These are phyloP conservation scores for Hypoxylon sp. DNA, from an alignment of 2,329 filamentous ascomycete species.

Conservation along the genomic window DNA sequence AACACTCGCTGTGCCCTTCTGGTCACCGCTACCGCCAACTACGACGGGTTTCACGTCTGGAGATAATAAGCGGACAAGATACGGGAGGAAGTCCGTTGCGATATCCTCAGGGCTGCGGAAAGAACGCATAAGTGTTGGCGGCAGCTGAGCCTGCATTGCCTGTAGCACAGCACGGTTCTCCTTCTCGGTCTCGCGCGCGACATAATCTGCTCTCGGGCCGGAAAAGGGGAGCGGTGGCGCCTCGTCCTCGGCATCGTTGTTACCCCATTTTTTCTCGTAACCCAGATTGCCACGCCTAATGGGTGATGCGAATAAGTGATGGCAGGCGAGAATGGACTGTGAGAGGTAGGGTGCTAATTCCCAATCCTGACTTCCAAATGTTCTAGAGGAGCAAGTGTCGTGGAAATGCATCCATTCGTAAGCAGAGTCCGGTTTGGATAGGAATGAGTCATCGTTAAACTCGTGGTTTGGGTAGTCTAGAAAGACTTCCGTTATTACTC, in stretches of 20 bases:
- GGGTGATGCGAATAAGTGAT: slow-evolving; percentile 87
- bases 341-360: slow-evolving; percentile 89
- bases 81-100: slow-evolving; percentile 85
- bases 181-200: slow-evolving; percentile 83
- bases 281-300: slow-evolving; percentile 60
- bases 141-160: slow-evolving; percentile 77
- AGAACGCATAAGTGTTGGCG: slow-evolving; percentile 76
- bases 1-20: slow-evolving; percentile 81
- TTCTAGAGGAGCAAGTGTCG: slow-evolving; percentile 80
- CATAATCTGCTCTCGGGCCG: slow-evolving; percentile 84
- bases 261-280: slow-evolving; percentile 61
- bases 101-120: slow-evolving; percentile 85
- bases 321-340: slow-evolving; percentile 88
- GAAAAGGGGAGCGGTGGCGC: slow-evolving; percentile 78
- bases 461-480: slow-evolving; percentile 86
- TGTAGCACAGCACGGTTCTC: slow-evolving; percentile 80
- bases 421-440: slow-evolving; percentile 82
- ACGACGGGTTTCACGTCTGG: slow-evolving; percentile 93
- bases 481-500: slow-evolving; percentile 86
- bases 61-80: slow-evolving; percentile 83
- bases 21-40: slow-evolving; percentile 75
- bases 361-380: slow-evolving; percentile 91
- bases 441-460: slow-evolving; percentile 91
- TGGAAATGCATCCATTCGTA: slow-evolving; percentile 98
- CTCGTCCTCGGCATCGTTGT: slow-evolving; percentile 60